phyloP scores from a whole-genome alignment of 176 grass and related monocot species.

The Oryza australiensis region DNA sequence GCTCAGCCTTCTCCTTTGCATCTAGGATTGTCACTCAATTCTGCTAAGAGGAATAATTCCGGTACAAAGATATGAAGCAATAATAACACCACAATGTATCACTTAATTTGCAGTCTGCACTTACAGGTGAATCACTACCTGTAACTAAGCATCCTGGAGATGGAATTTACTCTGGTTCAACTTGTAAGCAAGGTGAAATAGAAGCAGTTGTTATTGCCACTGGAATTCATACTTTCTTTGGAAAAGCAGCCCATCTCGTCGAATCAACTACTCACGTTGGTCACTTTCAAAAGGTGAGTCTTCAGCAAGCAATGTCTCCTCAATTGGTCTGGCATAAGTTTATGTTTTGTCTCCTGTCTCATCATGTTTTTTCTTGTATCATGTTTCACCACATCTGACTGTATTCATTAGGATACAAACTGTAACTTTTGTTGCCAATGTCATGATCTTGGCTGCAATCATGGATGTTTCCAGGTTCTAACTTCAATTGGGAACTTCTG shows the following conservation, averaged over 20 bases:
- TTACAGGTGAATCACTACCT: constrained; percentile 67
- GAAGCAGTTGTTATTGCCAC: constrained; percentile 82
- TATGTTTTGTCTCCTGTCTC: not conserved
- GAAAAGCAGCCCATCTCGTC: constrained; percentile 74
- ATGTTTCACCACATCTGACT: constrained; percentile 6
- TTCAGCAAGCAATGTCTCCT: constrained; percentile 15
- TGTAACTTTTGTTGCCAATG: not conserved
- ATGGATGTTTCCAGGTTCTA: constrained; percentile 51
- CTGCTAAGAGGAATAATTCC: not conserved
- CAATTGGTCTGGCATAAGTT: not conserved
- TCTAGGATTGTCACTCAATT: not conserved
- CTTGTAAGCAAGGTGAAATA: constrained; percentile 80
- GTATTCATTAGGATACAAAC: not conserved
- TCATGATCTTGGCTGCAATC: constrained; percentile 7
- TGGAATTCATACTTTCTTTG: constrained; percentile 79
- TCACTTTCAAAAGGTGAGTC: constrained; percentile 69
- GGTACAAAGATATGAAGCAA: not conserved
- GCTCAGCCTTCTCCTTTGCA: not conserved
- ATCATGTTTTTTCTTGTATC: not conserved
- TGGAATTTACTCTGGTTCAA: constrained; percentile 70
- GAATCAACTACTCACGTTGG: constrained; percentile 72
- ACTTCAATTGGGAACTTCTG: constrained; percentile 81
- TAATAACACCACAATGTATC: constrained; percentile 10
- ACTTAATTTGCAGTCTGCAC: constrained; percentile 55
- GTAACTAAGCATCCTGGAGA: constrained; percentile 68